These are phyloP conservation scores for Cladophialophora yegresii DNA, from an alignment of 2,329 filamentous ascomycete species.

Conservation along the genomic window DNA sequence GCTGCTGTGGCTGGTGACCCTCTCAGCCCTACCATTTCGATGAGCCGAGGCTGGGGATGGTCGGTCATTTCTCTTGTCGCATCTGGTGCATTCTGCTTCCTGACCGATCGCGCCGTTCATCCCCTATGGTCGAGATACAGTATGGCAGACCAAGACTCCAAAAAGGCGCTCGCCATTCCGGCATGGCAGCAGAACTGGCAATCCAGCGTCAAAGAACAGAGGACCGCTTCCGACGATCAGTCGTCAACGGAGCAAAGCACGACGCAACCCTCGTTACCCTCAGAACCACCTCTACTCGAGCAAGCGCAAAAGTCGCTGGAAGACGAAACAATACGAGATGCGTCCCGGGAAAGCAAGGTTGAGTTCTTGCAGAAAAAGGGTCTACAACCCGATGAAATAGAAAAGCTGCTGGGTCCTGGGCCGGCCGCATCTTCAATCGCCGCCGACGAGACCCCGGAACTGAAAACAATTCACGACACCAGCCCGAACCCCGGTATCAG, in stretches of 20 bases:
- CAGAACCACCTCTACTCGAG: conserved; percentile 54
- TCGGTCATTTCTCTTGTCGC: not conserved
- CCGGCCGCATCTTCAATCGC: not conserved
- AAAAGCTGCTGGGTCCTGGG: conserved; percentile 59
- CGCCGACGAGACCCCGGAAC: conserved; percentile 24
- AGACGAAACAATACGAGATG: conserved; percentile 69
- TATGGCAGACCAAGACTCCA: conserved; percentile 42
- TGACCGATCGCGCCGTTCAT: not conserved
- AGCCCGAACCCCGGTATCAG: conserved; percentile 13
- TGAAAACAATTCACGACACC: conserved; percentile 37
- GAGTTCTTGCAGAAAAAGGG: conserved; percentile 79
- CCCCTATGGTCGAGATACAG: not conserved
- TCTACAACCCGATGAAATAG: conserved; percentile 66
- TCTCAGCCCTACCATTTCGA: not conserved
- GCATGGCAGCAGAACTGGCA: conserved; percentile 42
- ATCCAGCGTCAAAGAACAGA: conserved; percentile 44
- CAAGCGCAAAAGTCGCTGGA: conserved; percentile 75
- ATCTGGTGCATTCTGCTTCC: conserved; percentile 1
- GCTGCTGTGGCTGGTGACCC: not conserved
- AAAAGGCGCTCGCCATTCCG: conserved; percentile 43
- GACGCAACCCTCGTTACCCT: conserved; percentile 13
- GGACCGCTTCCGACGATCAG: conserved; percentile 34
- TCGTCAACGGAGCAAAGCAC: conserved; percentile 19
- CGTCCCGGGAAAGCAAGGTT: conserved; percentile 70
- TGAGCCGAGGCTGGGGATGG: conserved; percentile 12